Evolutionary conservation across 306 rosid species (phyloP), one percentile per base, ranked within the genome.

Genomic region (Cucurbita pepo): DNA sequence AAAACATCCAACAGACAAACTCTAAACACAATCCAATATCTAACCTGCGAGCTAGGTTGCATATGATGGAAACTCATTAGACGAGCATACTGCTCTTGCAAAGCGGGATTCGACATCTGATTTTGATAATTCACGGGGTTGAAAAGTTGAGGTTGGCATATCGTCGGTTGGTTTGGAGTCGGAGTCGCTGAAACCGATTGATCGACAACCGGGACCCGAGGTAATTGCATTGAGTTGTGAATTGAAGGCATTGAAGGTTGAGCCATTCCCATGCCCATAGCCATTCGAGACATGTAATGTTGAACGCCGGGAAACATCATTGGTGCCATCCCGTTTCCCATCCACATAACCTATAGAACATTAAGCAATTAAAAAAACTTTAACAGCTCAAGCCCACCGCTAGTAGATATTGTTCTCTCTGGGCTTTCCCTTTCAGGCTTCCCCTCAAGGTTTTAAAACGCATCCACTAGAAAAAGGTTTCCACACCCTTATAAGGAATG

Each of bases 311-410:
- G 96, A 80, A 87, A 86, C 97, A 91, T 82, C 83, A 91, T 47
- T 16, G 96, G 96, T 34, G 87, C 60, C 90, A 89, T 86, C 52
- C 97, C 90, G 78, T 79, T 81, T 76, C 97, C 96, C 96, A 89
- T 91, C 91, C 91, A 89, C 91, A 89, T 86, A 37, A 91, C 86
- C 97, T 91, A 62, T 54, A 54, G 71, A 63, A 75, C 65, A 43
- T 76, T 66, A 62, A 18, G 11, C 74, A 14, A 69, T 50, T 30
- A 51, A 45, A 41, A n/a, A 69, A 69, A 30, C 3, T 30, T 0
- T 30, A 30, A 30, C 3, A 3, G 34, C 34, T 2, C 34, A 30
- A 30, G 0, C 34, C 34, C 34, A 30, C 34, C 0, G 3, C 34
- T 30, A 30, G 34, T 3, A 30, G 34, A 30, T 30, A 30, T 30